These are phyloP conservation scores for Triglochin maritima DNA, from an alignment of 106 monocot genomes.

Conservation along the genomic window DNA sequence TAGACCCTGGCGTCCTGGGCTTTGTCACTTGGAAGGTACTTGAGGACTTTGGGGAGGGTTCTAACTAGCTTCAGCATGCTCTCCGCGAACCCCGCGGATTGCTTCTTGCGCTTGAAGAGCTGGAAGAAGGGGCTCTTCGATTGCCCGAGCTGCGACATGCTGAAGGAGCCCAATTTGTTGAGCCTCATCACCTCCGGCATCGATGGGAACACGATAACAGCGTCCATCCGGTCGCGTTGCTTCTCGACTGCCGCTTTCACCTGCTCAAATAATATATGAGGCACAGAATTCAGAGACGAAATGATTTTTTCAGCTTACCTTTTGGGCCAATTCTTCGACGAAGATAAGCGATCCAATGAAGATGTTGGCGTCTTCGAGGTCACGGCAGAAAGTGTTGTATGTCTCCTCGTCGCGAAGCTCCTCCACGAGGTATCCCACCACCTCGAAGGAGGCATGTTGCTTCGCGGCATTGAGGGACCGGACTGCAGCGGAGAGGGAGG, in stretches of 20 bases:
- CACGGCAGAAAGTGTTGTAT: conserved; percentile 47
- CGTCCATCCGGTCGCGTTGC: conserved; percentile 71
- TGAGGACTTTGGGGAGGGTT: conserved; percentile 75
- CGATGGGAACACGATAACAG: conserved; percentile 77
- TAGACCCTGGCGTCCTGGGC: conserved; percentile 82
- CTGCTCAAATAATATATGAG: too few species aligned
- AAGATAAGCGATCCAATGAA: conserved; percentile 89
- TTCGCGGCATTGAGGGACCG: conserved; percentile 39
- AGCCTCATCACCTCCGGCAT: conserved; percentile 90
- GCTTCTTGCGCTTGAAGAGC: conserved; percentile 64
- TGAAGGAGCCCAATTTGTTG: conserved; percentile 86
- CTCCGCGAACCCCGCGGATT: conserved; percentile 62
- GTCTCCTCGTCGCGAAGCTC: conserved; percentile 68
- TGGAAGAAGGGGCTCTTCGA: conserved; percentile 86
- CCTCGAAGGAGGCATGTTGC: conserved; percentile 48
- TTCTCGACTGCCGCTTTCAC: conserved; percentile 64
- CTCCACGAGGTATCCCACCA: conserved; percentile 84
- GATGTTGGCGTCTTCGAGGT: conserved; percentile 63
- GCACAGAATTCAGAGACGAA: too few species aligned
- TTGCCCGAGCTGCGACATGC: conserved; percentile 85
- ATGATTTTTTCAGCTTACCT: neutral
- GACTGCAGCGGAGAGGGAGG: conserved; percentile 62
- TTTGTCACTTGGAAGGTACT: conserved; percentile 81
- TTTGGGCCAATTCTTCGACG: conserved; percentile 76
- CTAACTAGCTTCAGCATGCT: conserved; percentile 87